phyloP scores from a whole-genome alignment of 2,329 filamentous ascomycete genomes.

The Penicillium capsulatum region DNA sequence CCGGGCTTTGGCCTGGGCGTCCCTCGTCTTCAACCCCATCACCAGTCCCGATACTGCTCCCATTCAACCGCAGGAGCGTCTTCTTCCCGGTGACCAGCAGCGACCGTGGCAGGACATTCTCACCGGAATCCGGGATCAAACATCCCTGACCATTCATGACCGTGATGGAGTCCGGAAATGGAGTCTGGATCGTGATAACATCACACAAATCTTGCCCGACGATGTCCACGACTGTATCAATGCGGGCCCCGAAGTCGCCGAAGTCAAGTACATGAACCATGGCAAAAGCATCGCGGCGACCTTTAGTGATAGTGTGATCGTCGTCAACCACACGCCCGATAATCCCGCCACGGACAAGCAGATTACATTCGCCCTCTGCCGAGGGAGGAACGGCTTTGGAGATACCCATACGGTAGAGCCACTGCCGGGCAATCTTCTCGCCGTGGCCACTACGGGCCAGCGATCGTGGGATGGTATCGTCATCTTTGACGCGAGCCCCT shows the following conservation, averaged over 20 bases:
- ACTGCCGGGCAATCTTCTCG: constrained; percentile 19
- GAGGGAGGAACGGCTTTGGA: constrained; percentile 18
- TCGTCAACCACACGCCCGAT: constrained; percentile 25
- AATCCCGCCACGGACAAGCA: constrained; percentile 19
- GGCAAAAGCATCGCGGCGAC: constrained; percentile 20
- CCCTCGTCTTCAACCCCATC: too few relatives aligned
- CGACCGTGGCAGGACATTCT: constrained; percentile 19
- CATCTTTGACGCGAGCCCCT: constrained; percentile 21
- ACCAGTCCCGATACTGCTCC: too few relatives aligned
- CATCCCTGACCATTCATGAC: constrained; percentile 21
- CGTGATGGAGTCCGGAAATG: constrained; percentile 16
- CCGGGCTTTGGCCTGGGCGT: too few relatives aligned
- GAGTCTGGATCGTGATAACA: constrained; percentile 20
- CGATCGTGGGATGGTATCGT: constrained; percentile 24
- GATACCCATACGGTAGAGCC: constrained; percentile 23
- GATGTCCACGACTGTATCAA: constrained; percentile 15
- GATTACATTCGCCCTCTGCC: constrained; percentile 23
- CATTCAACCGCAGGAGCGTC: constrained; percentile 20
- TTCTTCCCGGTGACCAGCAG: constrained; percentile 16
- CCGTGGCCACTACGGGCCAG: constrained; percentile 22
- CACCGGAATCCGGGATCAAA: constrained; percentile 17
- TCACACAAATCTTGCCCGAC: constrained; percentile 16
- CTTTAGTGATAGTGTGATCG: constrained; percentile 18
- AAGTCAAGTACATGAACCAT: constrained; percentile 23
- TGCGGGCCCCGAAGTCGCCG: constrained; percentile 21